These are phyloP conservation scores for Ogataea nakhonphanomensis DNA, from an alignment of 805 yeast species.

Conservation along the genomic window DNA sequence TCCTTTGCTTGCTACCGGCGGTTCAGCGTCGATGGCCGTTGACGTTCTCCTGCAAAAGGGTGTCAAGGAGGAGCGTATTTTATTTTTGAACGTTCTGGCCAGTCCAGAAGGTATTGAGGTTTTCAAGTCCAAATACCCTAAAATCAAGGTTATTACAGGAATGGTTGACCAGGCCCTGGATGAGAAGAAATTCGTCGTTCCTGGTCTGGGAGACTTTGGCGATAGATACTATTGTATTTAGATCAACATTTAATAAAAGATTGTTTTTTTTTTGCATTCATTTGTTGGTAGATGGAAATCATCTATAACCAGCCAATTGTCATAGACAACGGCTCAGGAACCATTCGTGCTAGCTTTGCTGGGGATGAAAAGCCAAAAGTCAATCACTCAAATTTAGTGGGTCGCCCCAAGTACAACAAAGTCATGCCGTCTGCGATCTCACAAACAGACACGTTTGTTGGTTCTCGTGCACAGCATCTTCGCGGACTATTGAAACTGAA, in stretches of 20 bases:
- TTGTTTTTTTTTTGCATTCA: constrained; percentile 2
- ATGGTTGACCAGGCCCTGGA: constrained; percentile 85
- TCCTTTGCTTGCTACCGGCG: constrained; percentile 99
- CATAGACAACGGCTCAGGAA: constrained; percentile 83
- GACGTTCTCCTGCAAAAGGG: constrained; percentile 86
- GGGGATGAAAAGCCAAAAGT: constrained; percentile 81
- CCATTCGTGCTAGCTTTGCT: constrained; percentile 85
- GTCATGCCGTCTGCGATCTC: constrained; percentile 65
- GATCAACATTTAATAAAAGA: neutral
- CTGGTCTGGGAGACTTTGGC: constrained; percentile 98
- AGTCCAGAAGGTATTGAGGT: constrained; percentile 90
- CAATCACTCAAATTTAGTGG: constrained; percentile 62
- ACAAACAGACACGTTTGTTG: constrained; percentile 64
- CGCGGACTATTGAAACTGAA: constrained; percentile 71
- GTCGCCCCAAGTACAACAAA: constrained; percentile 79
- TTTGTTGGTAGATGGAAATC: constrained; percentile 10
- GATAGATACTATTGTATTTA: constrained; percentile 92
- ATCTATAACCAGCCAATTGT: constrained; percentile 70
- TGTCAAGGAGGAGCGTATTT: constrained; percentile 80
- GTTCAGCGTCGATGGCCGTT: constrained; percentile 95
- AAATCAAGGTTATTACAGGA: constrained; percentile 87
- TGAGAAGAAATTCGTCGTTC: constrained; percentile 79
- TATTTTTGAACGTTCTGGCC: constrained; percentile 87
- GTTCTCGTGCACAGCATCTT: constrained; percentile 67
- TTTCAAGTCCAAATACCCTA: constrained; percentile 76